Conservation (phyloP, 495 filamentous ascomycete species). For the Neurospora cerealis region DNA sequence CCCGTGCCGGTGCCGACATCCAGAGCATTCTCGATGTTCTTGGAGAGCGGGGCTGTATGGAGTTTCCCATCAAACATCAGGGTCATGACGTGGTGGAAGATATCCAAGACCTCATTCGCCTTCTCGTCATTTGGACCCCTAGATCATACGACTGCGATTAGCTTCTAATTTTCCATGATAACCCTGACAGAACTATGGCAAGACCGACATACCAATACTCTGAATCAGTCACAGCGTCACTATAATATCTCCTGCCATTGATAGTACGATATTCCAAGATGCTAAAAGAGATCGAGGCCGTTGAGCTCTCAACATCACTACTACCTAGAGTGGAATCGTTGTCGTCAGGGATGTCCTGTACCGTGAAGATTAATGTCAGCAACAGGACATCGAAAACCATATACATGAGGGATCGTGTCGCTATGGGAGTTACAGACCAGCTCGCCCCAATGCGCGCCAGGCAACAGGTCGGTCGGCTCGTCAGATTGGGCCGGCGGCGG, state of each 20-base stretch:
- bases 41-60: slow-evolving; percentile 42
- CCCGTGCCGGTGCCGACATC: slow-evolving; percentile 54
- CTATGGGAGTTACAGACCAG: not conserved
- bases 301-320: slow-evolving; percentile 15
- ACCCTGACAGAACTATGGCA: too few species aligned
- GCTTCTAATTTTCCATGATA: not conserved
- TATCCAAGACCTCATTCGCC: slow-evolving; percentile 24
- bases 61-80: slow-evolving; percentile 38
- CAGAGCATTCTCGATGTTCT: slow-evolving; percentile 36
- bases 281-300: slow-evolving; percentile 23
- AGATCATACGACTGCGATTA: not conserved
- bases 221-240: slow-evolving; percentile 2
- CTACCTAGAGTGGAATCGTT: slow-evolving; percentile 27
- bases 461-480: not conserved
- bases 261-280: slow-evolving; percentile 26
- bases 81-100: slow-evolving; percentile 19
- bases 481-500: not conserved
- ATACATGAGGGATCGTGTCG: not conserved
- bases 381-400: not conserved
- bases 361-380: not conserved
- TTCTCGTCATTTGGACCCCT: slow-evolving; percentile 25
- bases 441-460: not conserved
- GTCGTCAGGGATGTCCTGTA: slow-evolving; percentile 10
- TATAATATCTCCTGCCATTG: slow-evolving; percentile 22
- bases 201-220: slow-evolving; percentile 18